Percentiles rank a stretch among this genome's conserved stretches.
phyloP scores from a whole-genome alignment of 164 flowering plant genomes.

The Annona cherimola region DNA sequence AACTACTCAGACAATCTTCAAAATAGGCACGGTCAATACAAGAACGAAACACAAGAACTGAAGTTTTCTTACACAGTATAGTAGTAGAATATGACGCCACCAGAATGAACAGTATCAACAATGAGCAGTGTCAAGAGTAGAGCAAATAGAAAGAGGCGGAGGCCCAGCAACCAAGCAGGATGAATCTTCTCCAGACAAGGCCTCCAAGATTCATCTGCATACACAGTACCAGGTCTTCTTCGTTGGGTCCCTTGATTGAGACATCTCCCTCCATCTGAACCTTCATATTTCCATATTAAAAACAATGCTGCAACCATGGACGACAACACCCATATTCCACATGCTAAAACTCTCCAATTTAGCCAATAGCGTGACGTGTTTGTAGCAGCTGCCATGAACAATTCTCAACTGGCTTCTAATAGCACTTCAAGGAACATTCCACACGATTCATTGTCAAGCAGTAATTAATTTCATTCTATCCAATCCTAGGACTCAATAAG shows the following conservation, averaged over 20 bases:
- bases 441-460: conserved; percentile 34
- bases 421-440: conserved; percentile 43
- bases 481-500: too few species aligned
- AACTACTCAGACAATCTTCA: too few species aligned
- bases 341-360: conserved; percentile 73
- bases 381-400: conserved; percentile 52
- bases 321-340: conserved; percentile 50
- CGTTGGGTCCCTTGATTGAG: conserved; percentile 18
- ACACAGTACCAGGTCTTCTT: conserved; percentile 35
- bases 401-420: conserved; percentile 71
- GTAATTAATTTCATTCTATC: background rate
- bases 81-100: conserved; percentile 60
- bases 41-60: background rate
- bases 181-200: conserved; percentile 72
- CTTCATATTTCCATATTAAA: conserved; percentile 61
- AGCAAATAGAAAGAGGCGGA: conserved; percentile 52
- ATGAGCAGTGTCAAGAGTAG: conserved; percentile 47
- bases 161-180: conserved; percentile 84
- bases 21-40: background rate
- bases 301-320: conserved; percentile 35
- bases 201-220: conserved; percentile 80
- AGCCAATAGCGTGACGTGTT: conserved; percentile 65
- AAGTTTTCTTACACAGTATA: conserved; percentile 76
- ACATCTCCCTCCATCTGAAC: conserved; percentile 15
- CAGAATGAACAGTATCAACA: conserved; percentile 50